phyloP scores from a whole-genome alignment of 495 filamentous ascomycete genomes.

The Amorphotheca resinae region DNA sequence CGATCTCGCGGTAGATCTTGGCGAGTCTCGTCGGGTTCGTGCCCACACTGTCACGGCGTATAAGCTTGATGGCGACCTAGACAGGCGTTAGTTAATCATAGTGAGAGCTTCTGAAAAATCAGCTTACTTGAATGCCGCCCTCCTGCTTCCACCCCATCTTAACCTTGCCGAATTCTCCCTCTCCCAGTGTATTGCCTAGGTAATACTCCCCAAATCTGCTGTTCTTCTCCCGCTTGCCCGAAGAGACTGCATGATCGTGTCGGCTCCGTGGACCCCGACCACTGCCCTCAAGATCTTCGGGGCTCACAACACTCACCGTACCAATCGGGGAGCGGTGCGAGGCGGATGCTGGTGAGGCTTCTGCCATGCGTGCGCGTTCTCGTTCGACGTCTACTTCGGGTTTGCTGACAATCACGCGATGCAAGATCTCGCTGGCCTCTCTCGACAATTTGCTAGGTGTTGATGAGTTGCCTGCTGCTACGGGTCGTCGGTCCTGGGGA shows the following conservation, averaged over 20 bases:
- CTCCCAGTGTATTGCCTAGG: constrained; percentile 90
- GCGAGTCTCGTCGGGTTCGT: constrained; percentile 76
- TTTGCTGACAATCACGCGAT: constrained; percentile 65
- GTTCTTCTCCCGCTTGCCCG: constrained; percentile 49
- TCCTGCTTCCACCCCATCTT: constrained; percentile 99
- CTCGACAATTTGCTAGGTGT: constrained; percentile 37
- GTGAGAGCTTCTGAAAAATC: no score
- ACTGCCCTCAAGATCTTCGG: constrained; percentile 48
- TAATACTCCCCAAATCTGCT: constrained; percentile 91
- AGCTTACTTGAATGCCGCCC: constrained; percentile 60
- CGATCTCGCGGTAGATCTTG: constrained; percentile 95
- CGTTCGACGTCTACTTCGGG: constrained; percentile 66
- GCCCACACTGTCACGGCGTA: constrained; percentile 77
- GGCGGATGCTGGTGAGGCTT: constrained; percentile 42
- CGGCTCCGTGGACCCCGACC: constrained; percentile 53
- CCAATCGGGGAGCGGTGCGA: constrained; percentile 40
- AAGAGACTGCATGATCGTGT: constrained; percentile 54
- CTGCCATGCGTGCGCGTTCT: constrained; percentile 57
- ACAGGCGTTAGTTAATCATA: constrained; percentile 1
- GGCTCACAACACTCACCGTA: constrained; percentile 28
- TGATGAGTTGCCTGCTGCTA: constrained; percentile 24
- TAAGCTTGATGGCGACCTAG: constrained; percentile 95
- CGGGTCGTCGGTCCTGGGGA: constrained; percentile 24
- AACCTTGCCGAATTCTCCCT: constrained; percentile 98
- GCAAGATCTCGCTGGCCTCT: constrained; percentile 52